Evolutionary conservation across 2,329 filamentous ascomycete genomes (phyloP), one percentile per base, ranked within the genome.

Genomic region (Apiospora aurea): DNA sequence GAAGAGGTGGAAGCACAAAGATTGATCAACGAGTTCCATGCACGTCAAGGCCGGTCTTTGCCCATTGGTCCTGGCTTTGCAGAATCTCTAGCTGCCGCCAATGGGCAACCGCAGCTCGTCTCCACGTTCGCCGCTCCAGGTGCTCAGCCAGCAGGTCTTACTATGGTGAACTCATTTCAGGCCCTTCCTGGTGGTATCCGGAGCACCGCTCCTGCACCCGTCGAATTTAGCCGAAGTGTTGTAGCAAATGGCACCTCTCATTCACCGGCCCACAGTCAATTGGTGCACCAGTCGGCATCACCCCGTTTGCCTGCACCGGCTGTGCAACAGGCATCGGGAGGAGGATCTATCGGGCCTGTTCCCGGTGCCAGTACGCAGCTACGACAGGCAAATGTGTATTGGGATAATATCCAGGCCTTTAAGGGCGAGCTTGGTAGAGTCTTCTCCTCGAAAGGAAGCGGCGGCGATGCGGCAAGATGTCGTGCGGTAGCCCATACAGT

Each of bases 1-100:
- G 92, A 95, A 74, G 79, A 85, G 13, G 83, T 82, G 61, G 87
- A 91, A 66, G 89, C 89, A 0, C 84, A 87, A 44, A 75, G 83
- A 53, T 74, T 83, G 70, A 77, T 84, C 38, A 46, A 68, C 18
- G 64, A 71, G 24, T 78, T 78, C 44, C 71, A 76, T 71, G 74
- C 68, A 21, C 68, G 47, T 43, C 38, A 26, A 44, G 46, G 68
- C 18, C 38, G 24, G 29, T 18, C 46, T 51, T 57, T 41, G 11
- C 24, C 68, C 29, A 26, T 21, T n/a, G 18, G 46, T n/a, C 10
- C 5, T 4, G 29, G 14, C 2, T n/a, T n/a, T 38, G 21, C 26
- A 5, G 44, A 10, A 10, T n/a, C 34, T 24, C 8, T 64, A 8
- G 43, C 44, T 38, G 10, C 24, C 26, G 44, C 16, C 10, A 49